A percentile compares a stretch with the other conserved stretches of the same genome.
Evolutionary conservation across 495 filamentous ascomycete species (phyloP).

Genomic region (Aspergillus biplanus): DNA sequence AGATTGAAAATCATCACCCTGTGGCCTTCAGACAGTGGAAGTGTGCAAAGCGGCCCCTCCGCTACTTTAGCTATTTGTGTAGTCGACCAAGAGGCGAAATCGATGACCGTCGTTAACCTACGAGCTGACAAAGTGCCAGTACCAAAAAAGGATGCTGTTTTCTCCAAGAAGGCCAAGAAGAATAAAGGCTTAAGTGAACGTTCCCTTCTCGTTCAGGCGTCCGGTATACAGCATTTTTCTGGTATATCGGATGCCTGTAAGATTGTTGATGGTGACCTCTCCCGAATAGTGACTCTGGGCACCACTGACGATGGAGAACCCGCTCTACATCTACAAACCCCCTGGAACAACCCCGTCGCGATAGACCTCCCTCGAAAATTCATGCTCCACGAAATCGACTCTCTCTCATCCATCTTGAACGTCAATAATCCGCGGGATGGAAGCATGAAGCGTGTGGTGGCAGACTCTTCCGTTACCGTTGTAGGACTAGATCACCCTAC

Average conservation of each 20-base stretch:
- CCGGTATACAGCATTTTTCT: conserved; percentile 43
- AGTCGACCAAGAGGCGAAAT: conserved; percentile 66
- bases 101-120: conserved; percentile 69
- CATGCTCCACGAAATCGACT: conserved; percentile 48
- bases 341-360: conserved; percentile 68
- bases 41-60: conserved; percentile 32
- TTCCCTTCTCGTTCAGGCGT: conserved; percentile 45
- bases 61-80: conserved; percentile 66
- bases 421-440: conserved; percentile 49
- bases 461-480: conserved; percentile 49
- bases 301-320: conserved; percentile 62
- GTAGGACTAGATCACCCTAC: conserved; percentile 47
- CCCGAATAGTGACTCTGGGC: conserved; percentile 72
- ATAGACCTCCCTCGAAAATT: conserved; percentile 56
- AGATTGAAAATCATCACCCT: conserved; percentile 67
- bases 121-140: conserved; percentile 42
- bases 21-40: conserved; percentile 53
- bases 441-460: conserved; percentile 55
- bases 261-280: conserved; percentile 67
- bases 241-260: conserved; percentile 77
- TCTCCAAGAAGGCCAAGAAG: conserved; percentile 36
- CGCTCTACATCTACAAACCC: conserved; percentile 72
- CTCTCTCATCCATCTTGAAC: conserved; percentile 38
- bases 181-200: conserved; percentile 27
- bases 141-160: conserved; percentile 35